phyloP scores from a whole-genome alignment of 345 rosid genomes.

The Cardiospermum halicacabum region DNA sequence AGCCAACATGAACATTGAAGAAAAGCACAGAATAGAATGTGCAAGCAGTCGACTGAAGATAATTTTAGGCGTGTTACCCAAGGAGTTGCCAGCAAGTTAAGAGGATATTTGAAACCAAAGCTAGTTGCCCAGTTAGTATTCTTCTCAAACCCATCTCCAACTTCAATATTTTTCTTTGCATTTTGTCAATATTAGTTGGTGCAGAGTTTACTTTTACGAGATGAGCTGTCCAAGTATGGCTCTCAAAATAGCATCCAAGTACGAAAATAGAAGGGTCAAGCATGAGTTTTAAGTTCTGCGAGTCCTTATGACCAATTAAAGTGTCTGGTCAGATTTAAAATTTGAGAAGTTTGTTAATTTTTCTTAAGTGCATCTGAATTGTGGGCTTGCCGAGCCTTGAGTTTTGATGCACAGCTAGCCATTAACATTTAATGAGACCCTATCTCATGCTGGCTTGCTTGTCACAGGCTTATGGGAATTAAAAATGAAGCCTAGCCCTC shows the following conservation, averaged over 20 bases:
- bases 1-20: conserved; percentile 45
- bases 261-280: too few species aligned
- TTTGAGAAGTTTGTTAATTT: background rate
- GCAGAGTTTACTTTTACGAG: background rate
- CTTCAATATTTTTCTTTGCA: background rate
- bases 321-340: too few species aligned
- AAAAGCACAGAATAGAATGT: conserved; percentile 41
- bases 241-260: too few species aligned
- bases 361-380: background rate
- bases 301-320: too few species aligned
- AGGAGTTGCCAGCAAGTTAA: background rate
- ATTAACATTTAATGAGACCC: too few species aligned
- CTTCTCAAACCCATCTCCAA: background rate
- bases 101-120: background rate
- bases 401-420: too few species aligned
- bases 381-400: too few species aligned
- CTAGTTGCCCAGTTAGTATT: conserved; percentile 9
- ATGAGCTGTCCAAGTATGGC: too few species aligned
- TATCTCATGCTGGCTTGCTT: too few species aligned
- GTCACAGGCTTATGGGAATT: too few species aligned
- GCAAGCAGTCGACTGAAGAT: conserved; percentile 40
- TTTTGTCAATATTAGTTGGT: background rate
- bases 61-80: conserved; percentile 16
- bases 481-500: too few species aligned
- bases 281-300: too few species aligned